A percentile compares a stretch with the other conserved stretches of the same genome.
These are phyloP conservation scores for Streptanthus diversifolius DNA, from an alignment of 345 rosid species.

Conservation along the genomic window DNA sequence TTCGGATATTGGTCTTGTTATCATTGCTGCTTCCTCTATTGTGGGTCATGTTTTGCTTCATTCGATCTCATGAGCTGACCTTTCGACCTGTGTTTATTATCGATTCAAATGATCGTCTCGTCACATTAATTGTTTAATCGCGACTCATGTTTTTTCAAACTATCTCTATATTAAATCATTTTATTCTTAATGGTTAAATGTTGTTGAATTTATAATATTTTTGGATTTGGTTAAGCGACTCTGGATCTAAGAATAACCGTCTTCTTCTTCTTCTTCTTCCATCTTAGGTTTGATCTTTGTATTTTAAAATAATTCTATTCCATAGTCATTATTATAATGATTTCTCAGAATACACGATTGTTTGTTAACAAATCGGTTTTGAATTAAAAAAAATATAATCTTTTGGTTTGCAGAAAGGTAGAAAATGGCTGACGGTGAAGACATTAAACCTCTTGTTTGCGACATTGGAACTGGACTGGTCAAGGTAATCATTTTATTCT, in stretches of 20 bases:
- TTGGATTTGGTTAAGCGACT: not conserved
- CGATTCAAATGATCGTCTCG: not conserved
- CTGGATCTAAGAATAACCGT: no score
- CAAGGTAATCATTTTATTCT: slow-evolving; percentile 39
- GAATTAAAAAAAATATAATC: not conserved
- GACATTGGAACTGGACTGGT: slow-evolving; percentile 80
- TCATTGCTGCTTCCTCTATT: not conserved
- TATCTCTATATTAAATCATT: not conserved
- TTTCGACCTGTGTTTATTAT: not conserved
- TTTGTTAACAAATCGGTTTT: not conserved
- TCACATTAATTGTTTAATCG: not conserved
- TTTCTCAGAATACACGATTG: not conserved
- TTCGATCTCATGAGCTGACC: not conserved
- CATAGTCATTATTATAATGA: not conserved
- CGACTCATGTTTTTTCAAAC: slow-evolving; percentile 28
- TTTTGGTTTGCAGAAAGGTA: slow-evolving; percentile 19
- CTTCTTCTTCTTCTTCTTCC: no score
- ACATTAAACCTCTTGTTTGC: slow-evolving; percentile 71
- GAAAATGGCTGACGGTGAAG: slow-evolving; percentile 90
- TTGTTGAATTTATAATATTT: no score
- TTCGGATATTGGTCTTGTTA: slow-evolving; percentile 10
- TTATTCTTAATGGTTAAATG: no score
- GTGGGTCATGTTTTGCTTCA: not conserved
- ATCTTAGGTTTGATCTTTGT: not conserved
- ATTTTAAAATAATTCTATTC: not conserved